A percentile compares a stretch with the other conserved stretches of the same genome.
phyloP scores from a whole-genome alignment of 345 rosid species.

The Sapria himalayana region DNA sequence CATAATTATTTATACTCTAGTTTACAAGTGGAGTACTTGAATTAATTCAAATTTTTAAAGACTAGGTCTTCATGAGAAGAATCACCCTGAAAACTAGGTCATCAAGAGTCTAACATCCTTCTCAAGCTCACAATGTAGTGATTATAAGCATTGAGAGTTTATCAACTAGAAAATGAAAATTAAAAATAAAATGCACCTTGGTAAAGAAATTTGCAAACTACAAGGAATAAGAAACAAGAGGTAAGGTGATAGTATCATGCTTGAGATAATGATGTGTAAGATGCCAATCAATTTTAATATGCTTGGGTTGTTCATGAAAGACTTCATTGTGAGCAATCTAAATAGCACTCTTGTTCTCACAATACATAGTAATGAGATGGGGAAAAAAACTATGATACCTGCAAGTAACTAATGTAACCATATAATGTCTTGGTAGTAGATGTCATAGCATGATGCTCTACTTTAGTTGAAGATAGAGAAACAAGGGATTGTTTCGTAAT shows the following conservation, averaged over 20 bases:
- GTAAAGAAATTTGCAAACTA: not conserved
- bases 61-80: too few relatives aligned
- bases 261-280: not conserved
- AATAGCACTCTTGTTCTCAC: not conserved
- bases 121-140: not conserved
- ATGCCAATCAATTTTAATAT: too few relatives aligned
- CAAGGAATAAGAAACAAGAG: not conserved
- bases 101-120: not conserved
- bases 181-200: not conserved
- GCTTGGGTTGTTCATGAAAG: too few relatives aligned
- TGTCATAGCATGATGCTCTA: too few relatives aligned
- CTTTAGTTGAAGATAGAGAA: too few relatives aligned
- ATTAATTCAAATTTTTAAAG: too few relatives aligned
- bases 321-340: not conserved
- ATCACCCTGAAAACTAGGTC: too few relatives aligned
- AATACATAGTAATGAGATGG: not conserved
- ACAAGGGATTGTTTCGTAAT: too few relatives aligned
- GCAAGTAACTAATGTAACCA: not conserved
- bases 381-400: not conserved
- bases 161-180: not conserved
- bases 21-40: too few relatives aligned
- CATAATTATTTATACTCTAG: too few relatives aligned
- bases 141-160: not conserved
- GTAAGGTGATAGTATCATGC: not conserved
- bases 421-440: not conserved